Percentiles rank a stretch among this genome's conserved stretches.
These are phyloP conservation scores for Yamadazyma epiphylla DNA, from an alignment of 1,139 yeast species.

Conservation along the genomic window DNA sequence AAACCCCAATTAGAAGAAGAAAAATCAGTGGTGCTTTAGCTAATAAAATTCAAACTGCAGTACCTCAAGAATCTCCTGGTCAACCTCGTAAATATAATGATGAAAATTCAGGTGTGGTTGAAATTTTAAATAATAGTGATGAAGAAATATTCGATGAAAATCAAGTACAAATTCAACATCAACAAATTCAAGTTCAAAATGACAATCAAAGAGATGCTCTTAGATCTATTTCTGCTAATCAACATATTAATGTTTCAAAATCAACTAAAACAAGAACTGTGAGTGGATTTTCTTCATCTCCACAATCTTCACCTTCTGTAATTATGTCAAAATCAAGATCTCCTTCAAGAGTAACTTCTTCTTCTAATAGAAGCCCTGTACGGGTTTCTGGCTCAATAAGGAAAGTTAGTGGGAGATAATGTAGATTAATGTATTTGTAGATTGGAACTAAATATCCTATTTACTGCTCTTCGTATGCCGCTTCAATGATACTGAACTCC, in stretches of 20 bases:
- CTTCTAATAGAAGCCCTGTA: slow-evolving; percentile 17
- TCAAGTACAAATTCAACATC: slow-evolving; percentile 16
- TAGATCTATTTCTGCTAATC: slow-evolving; percentile 39
- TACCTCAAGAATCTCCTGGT: slow-evolving; percentile 92
- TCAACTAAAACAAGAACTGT: slow-evolving; percentile 48
- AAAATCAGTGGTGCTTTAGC: slow-evolving; percentile 69
- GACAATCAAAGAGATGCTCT: slow-evolving; percentile 20
- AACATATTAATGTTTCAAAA: slow-evolving; percentile 46
- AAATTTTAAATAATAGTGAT: slow-evolving; percentile 35
- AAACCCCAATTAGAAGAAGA: slow-evolving; percentile 73
- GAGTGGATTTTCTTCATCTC: slow-evolving; percentile 46
- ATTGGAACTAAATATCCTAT: too few species aligned
- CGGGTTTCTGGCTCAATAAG: slow-evolving; percentile 37
- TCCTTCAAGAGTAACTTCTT: slow-evolving; percentile 26
- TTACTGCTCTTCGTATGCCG: slow-evolving; percentile 35
- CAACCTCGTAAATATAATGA: slow-evolving; percentile 80
- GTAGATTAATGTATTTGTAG: slow-evolving; percentile 1
- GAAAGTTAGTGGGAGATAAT: slow-evolving; percentile 28
- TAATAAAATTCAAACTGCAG: slow-evolving; percentile 66
- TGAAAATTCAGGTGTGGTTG: slow-evolving; percentile 18
- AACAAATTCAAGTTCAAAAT: slow-evolving; percentile 21
- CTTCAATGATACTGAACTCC: slow-evolving; percentile 35
- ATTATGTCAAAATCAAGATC: slow-evolving; percentile 33
- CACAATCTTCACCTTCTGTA: slow-evolving; percentile 27
- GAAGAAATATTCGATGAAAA: slow-evolving; percentile 18